Conservation (phyloP, 108 stramenopile genomes). For the Stephanodiscus triporus region DNA sequence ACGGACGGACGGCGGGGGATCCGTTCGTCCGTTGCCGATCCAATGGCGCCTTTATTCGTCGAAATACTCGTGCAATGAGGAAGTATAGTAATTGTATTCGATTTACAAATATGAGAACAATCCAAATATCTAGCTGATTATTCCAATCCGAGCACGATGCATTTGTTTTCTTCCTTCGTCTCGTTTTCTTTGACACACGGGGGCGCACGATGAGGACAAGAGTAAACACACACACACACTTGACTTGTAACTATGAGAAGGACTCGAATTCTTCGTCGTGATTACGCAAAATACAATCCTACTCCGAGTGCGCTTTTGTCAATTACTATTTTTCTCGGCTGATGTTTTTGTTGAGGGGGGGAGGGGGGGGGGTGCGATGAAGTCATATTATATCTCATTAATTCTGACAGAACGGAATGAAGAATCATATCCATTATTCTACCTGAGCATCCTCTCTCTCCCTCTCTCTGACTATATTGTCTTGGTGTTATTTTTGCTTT, state of each 20-base stretch:
- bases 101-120: neutral
- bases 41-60: too few species aligned
- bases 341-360: neutral
- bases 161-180: too few species aligned
- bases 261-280: neutral
- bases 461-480: neutral
- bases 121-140: neutral
- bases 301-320: neutral
- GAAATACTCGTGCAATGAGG: slow-evolving; percentile 1
- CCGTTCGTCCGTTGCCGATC: too few species aligned
- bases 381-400: slow-evolving; percentile 7
- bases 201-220: neutral
- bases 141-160: slow-evolving; percentile 15
- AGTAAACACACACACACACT: neutral
- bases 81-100: neutral
- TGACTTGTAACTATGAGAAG: neutral
- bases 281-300: slow-evolving; percentile 9
- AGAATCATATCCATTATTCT: neutral
- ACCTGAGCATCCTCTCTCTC: slow-evolving; percentile 5
- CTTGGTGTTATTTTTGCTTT: neutral
- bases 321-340: neutral
- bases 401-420: slow-evolving; percentile 2
- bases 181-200: neutral
- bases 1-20: too few species aligned
- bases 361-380: neutral